Evolutionary conservation across 2,329 filamentous ascomycete genomes (phyloP).

Genomic region (Penicillium fuscoglaucum): DNA sequence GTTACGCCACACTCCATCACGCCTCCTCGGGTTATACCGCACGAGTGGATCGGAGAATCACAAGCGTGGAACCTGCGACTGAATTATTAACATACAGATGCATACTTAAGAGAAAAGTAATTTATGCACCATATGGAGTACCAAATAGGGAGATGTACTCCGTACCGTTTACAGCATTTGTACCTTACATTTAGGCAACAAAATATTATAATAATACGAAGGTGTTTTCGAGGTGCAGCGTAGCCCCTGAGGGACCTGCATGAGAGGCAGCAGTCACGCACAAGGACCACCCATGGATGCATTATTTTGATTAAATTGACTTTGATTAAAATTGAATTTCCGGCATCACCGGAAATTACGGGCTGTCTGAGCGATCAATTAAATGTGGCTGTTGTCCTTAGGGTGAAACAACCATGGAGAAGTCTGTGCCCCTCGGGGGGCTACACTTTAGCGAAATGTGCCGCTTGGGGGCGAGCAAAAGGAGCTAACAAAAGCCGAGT

Average conservation of each 20-base stretch:
- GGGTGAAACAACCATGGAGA: slow-evolving; percentile 20
- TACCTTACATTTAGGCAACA: background rate
- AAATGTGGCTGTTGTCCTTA: slow-evolving; percentile 11
- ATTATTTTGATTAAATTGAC: background rate
- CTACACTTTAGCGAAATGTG: slow-evolving; percentile 17
- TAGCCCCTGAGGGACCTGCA: background rate
- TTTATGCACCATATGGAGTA: background rate
- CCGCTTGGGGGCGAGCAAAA: background rate
- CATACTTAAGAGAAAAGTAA: background rate
- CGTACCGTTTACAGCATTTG: background rate
- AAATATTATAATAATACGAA: background rate
- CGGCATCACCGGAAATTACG: slow-evolving; percentile 26
- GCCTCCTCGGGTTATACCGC: slow-evolving; percentile 5
- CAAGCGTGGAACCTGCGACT: slow-evolving; percentile 8
- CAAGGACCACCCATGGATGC: background rate
- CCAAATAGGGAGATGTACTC: background rate
- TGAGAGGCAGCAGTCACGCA: background rate
- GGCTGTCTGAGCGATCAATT: slow-evolving; percentile 13
- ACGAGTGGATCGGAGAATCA: slow-evolving; percentile 4
- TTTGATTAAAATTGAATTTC: slow-evolving; percentile 12
- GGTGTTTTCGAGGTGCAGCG: background rate
- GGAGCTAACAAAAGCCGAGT: background rate
- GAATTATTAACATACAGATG: background rate
- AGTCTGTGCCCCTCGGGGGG: slow-evolving; percentile 23
- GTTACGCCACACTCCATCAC: slow-evolving; percentile 8